These are phyloP conservation scores for Cladophialophora carrionii DNA, from an alignment of 2,329 filamentous ascomycete species.

Conservation along the genomic window DNA sequence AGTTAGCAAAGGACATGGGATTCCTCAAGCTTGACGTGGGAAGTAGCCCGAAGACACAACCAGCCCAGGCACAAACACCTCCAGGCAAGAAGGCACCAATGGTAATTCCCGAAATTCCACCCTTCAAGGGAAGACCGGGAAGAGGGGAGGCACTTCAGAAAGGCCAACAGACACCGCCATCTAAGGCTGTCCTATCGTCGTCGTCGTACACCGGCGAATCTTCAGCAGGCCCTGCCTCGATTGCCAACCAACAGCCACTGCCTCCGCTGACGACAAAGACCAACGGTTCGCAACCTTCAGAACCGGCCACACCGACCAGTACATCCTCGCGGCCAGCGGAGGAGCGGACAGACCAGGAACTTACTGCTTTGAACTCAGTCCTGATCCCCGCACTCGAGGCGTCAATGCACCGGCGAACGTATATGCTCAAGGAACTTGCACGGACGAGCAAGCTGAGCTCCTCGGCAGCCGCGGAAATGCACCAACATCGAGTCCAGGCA, in stretches of 20 bases:
- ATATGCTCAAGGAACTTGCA: conserved; percentile 55
- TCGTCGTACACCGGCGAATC: conserved; percentile 33
- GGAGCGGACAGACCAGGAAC: conserved; percentile 64
- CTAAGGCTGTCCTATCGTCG: conserved; percentile 41
- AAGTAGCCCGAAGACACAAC: conserved; percentile 36
- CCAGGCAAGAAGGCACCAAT: conserved; percentile 41
- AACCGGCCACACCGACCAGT: conserved; percentile 41
- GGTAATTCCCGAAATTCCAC: conserved; percentile 43
- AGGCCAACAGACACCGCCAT: conserved; percentile 36
- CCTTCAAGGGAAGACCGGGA: conserved; percentile 41
- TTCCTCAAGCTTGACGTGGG: conserved; percentile 45
- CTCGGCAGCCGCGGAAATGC: conserved; percentile 51
- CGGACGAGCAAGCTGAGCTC: conserved; percentile 39
- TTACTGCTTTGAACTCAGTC: conserved; percentile 86
- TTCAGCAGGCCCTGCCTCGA: conserved; percentile 24
- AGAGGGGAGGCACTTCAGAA: conserved; percentile 36
- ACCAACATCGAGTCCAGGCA: conserved; percentile 70
- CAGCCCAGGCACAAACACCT: conserved; percentile 24
- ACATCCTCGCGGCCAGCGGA: conserved; percentile 22
- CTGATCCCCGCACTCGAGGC: conserved; percentile 92
- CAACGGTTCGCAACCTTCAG: conserved; percentile 19
- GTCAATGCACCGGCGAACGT: conserved; percentile 76
- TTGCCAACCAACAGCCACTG: conserved; percentile 30
- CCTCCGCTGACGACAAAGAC: conserved; percentile 28
- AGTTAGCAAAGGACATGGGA: conserved; percentile 48